Conservation (phyloP, 1,284 basidiomycete genomes). For the Peniophora sp. region DNA sequence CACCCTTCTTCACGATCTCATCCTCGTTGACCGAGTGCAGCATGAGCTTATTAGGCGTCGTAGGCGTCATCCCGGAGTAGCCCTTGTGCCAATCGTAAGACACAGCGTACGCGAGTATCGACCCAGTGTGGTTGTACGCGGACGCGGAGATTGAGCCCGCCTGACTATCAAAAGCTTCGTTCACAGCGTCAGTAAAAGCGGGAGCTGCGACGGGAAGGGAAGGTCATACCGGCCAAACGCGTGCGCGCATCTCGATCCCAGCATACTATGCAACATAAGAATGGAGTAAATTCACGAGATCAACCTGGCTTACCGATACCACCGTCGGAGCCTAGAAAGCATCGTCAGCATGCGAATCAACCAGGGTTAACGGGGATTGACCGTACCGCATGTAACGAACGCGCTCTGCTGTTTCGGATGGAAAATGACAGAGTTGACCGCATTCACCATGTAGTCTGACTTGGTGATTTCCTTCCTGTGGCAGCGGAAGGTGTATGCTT, state of each 20-base stretch:
- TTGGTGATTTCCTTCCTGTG: constrained; percentile 24
- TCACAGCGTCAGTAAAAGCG: not conserved
- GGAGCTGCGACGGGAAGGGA: not conserved
- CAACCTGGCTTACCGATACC: constrained; percentile 21
- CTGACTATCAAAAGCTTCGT: constrained; percentile 59
- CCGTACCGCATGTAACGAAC: constrained; percentile 81
- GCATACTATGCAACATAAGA: not conserved
- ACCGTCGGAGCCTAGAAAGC: constrained; percentile 44
- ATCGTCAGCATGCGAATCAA: not conserved
- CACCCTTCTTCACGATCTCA: constrained; percentile 60
- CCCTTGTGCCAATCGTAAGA: constrained; percentile 92
- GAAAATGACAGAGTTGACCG: constrained; percentile 90
- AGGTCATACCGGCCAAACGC: constrained; percentile 80
- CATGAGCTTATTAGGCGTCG: constrained; percentile 82
- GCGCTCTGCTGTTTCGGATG: constrained; percentile 84
- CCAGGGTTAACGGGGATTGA: not conserved
- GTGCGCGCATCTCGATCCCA: not conserved
- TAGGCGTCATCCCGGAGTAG: constrained; percentile 77
- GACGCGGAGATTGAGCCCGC: constrained; percentile 67
- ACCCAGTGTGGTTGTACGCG: constrained; percentile 78
- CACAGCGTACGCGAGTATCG: constrained; percentile 84
- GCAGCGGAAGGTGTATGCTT: constrained; percentile 44
- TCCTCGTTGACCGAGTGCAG: constrained; percentile 86
- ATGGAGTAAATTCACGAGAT: too few relatives aligned
- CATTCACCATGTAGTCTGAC: constrained; percentile 77